Evolutionary conservation across 2,329 filamentous ascomycete species (phyloP).

Genomic region (Akanthomyces dipterigenus): DNA sequence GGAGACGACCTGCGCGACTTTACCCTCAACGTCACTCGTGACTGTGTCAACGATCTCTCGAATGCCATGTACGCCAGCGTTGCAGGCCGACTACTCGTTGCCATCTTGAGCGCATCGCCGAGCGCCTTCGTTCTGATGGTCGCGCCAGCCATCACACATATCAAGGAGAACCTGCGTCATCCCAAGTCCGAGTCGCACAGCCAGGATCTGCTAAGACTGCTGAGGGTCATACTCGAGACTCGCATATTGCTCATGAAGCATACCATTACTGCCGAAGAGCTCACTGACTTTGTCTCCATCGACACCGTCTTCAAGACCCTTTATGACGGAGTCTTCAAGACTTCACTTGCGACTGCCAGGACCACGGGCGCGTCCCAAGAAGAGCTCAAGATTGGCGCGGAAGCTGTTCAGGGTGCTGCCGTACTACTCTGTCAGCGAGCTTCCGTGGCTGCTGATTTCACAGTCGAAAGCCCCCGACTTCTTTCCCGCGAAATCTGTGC

Average conservation of each 20-base stretch:
- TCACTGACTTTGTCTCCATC: conserved; percentile 29
- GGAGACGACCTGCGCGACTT: conserved; percentile 40
- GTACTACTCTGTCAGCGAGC: conserved; percentile 36
- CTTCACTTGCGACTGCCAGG: conserved; percentile 26
- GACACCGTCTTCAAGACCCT: conserved; percentile 33
- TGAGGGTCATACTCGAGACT: conserved; percentile 45
- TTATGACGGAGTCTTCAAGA: conserved; percentile 37
- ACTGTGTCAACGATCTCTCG: conserved; percentile 47
- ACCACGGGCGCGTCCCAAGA: conserved; percentile 27
- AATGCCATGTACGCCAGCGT: conserved; percentile 46
- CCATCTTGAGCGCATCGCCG: conserved; percentile 41
- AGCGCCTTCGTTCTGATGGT: conserved; percentile 42
- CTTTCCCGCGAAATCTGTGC: conserved; percentile 28
- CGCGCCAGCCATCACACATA: conserved; percentile 39
- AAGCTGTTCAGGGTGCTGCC: conserved; percentile 40
- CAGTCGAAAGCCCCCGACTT: conserved; percentile 21
- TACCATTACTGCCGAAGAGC: conserved; percentile 29
- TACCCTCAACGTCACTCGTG: conserved; percentile 41
- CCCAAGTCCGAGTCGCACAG: conserved; percentile 44
- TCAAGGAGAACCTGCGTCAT: conserved; percentile 44
- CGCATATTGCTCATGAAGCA: conserved; percentile 32
- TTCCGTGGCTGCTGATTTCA: conserved; percentile 15
- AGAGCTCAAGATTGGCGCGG: conserved; percentile 33
- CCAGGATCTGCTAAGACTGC: conserved; percentile 43
- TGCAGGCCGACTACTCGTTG: conserved; percentile 46